Evolutionary conservation across 2,329 filamentous ascomycete genomes (phyloP).

Genomic region (Cladosporium sphaerospermum): DNA sequence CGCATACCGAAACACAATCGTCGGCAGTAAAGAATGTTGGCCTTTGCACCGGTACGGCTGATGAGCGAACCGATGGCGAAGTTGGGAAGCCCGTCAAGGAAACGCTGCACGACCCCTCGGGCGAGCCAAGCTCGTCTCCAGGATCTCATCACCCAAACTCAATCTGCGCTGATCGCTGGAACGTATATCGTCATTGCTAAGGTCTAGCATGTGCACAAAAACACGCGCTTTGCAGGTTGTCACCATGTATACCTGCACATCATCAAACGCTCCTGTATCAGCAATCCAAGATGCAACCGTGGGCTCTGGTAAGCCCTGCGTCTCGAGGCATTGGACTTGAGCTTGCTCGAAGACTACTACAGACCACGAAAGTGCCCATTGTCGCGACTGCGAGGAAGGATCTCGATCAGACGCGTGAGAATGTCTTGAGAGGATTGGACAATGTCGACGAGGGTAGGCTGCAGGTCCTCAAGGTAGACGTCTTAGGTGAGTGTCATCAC

Average conservation of each 20-base stretch:
- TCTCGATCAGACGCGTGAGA: conserved; percentile 42
- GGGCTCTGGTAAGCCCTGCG: conserved; percentile 51
- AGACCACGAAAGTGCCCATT: conserved; percentile 52
- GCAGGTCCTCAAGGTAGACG: conserved; percentile 49
- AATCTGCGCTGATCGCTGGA: conserved; percentile 6
- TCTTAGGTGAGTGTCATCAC: conserved; percentile 43
- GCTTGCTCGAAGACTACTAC: conserved; percentile 52
- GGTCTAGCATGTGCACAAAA: no score
- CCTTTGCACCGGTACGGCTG: not conserved
- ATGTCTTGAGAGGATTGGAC: conserved; percentile 46
- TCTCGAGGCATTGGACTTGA: conserved; percentile 60
- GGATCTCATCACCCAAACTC: not conserved
- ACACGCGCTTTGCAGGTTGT: not conserved
- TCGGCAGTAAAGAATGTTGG: not conserved
- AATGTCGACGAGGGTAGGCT: conserved; percentile 43
- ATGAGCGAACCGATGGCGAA: not conserved
- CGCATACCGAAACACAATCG: not conserved
- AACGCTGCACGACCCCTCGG: not conserved
- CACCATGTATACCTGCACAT: not conserved
- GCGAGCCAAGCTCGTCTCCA: not conserved
- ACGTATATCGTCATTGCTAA: conserved; percentile 7
- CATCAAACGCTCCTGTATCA: not conserved
- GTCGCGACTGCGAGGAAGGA: conserved; percentile 56
- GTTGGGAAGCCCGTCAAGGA: not conserved
- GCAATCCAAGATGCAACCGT: conserved; percentile 36